phyloP scores from a whole-genome alignment of 305 asterid species.

The Ruellia speciosa region DNA sequence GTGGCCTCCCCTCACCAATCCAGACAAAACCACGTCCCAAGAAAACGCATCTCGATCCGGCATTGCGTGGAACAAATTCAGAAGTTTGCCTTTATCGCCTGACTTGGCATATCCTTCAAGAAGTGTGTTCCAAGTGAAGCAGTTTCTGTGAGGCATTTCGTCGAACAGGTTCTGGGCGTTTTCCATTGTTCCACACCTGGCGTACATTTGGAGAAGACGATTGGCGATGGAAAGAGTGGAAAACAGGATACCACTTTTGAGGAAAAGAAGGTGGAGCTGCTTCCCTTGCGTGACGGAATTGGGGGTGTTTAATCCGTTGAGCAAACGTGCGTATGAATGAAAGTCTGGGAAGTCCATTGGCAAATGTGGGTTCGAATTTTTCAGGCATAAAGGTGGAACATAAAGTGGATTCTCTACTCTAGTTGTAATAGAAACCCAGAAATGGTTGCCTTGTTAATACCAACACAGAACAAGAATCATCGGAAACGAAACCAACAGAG shows the following conservation, averaged over 20 bases:
- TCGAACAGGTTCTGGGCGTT: constrained; percentile 59
- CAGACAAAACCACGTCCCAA: constrained; percentile 61
- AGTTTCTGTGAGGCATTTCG: constrained; percentile 58
- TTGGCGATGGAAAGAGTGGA: constrained; percentile 55
- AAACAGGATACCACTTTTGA: constrained; percentile 54
- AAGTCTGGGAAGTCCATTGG: constrained; percentile 26
- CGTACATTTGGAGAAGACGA: constrained; percentile 76
- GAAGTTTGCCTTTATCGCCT: constrained; percentile 23
- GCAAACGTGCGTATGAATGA: constrained; percentile 47
- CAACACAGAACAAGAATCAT: too few relatives aligned
- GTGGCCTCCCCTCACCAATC: constrained; percentile 43
- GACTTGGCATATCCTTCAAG: constrained; percentile 62
- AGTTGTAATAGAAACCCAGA: too few relatives aligned
- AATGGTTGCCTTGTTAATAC: too few relatives aligned
- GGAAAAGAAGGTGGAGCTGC: constrained; percentile 69
- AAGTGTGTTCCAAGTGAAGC: constrained; percentile 69
- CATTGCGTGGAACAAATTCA: constrained; percentile 42
- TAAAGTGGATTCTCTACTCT: too few relatives aligned
- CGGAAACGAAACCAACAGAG: too few relatives aligned
- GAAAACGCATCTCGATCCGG: constrained; percentile 60
- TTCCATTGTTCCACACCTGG: constrained; percentile 40
- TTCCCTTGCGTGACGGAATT: constrained; percentile 36
- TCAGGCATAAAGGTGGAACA: too few relatives aligned
- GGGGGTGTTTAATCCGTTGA: constrained; percentile 40
- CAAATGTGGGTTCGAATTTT: too few relatives aligned